These are phyloP conservation scores for Penicillium paneum DNA, from an alignment of 2,329 filamentous ascomycete species.

Conservation along the genomic window DNA sequence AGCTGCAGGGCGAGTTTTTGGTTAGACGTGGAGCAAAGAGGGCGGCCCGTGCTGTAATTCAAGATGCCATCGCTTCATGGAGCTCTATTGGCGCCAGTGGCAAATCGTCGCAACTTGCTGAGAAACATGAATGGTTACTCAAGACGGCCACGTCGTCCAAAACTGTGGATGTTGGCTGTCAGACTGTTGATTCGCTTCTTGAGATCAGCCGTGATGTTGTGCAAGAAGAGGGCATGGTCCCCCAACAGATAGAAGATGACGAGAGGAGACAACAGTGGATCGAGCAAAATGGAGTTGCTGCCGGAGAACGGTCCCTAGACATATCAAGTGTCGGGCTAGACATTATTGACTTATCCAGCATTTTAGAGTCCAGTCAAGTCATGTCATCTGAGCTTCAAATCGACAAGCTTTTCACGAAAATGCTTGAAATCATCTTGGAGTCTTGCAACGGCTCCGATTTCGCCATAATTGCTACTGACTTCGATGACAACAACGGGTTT, in stretches of 20 bases:
- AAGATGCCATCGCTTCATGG: constrained; percentile 59
- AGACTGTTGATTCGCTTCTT: constrained; percentile 53
- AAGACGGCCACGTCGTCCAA: constrained; percentile 52
- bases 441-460: constrained; percentile 60
- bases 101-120: constrained; percentile 56
- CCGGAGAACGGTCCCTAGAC: constrained; percentile 40
- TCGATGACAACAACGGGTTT: constrained; percentile 57
- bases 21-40: constrained; percentile 56
- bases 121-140: constrained; percentile 61
- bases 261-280: constrained; percentile 44
- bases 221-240: constrained; percentile 29
- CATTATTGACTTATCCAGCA: constrained; percentile 62
- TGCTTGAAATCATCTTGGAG: constrained; percentile 63
- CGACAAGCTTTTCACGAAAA: constrained; percentile 60
- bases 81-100: constrained; percentile 57
- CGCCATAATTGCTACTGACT: constrained; percentile 60
- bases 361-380: constrained; percentile 63
- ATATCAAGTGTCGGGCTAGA: constrained; percentile 48
- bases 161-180: constrained; percentile 54
- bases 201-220: constrained; percentile 36
- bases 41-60: constrained; percentile 56
- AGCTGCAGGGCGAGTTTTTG: constrained; percentile 59
- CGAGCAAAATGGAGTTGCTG: constrained; percentile 40
- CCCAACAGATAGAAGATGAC: constrained; percentile 38
- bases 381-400: constrained; percentile 64